phyloP scores from a whole-genome alignment of 495 filamentous ascomycete genomes.

The Daldinia concentrica region DNA sequence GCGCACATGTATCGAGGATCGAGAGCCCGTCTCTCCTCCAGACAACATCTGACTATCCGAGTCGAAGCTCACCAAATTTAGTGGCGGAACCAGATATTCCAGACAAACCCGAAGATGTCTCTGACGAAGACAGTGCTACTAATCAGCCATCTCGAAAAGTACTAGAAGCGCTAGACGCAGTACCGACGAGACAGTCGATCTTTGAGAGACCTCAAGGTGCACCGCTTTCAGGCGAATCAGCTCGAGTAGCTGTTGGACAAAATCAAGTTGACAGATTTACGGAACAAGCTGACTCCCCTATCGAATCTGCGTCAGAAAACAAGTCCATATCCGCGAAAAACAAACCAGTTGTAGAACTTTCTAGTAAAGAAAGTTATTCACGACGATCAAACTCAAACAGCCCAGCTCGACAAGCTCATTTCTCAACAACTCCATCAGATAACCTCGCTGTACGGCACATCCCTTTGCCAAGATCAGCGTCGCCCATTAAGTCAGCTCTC shows the following conservation, averaged over 20 bases:
- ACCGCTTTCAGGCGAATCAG: slow-evolving; percentile 3
- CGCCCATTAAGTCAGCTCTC: slow-evolving; percentile 86
- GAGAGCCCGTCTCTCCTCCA: slow-evolving; percentile 10
- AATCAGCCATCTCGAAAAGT: slow-evolving; percentile 30
- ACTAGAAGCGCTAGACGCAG: slow-evolving; percentile 46
- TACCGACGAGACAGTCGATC: slow-evolving; percentile 46
- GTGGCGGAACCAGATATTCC: slow-evolving; percentile 67
- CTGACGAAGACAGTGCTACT: slow-evolving; percentile 47
- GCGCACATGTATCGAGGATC: slow-evolving; percentile 8
- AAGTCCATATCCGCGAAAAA: slow-evolving; percentile 23
- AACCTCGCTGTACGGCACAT: slow-evolving; percentile 71
- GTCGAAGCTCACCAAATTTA: slow-evolving; percentile 16
- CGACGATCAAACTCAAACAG: slow-evolving; percentile 49
- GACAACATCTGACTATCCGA: neutral
- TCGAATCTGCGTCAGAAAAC: slow-evolving; percentile 15
- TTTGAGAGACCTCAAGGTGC: slow-evolving; percentile 15
- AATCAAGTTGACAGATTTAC: neutral
- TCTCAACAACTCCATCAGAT: slow-evolving; percentile 62
- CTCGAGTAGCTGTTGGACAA: slow-evolving; percentile 5
- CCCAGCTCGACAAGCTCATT: slow-evolving; percentile 72
- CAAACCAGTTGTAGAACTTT: slow-evolving; percentile 36
- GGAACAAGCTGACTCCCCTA: neutral
- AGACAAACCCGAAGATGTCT: slow-evolving; percentile 63
- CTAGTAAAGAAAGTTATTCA: slow-evolving; percentile 15
- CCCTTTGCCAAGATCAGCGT: slow-evolving; percentile 81